phyloP scores from a whole-genome alignment of 2,329 filamentous ascomycete genomes.

The Drechslerella stenobrocha region DNA sequence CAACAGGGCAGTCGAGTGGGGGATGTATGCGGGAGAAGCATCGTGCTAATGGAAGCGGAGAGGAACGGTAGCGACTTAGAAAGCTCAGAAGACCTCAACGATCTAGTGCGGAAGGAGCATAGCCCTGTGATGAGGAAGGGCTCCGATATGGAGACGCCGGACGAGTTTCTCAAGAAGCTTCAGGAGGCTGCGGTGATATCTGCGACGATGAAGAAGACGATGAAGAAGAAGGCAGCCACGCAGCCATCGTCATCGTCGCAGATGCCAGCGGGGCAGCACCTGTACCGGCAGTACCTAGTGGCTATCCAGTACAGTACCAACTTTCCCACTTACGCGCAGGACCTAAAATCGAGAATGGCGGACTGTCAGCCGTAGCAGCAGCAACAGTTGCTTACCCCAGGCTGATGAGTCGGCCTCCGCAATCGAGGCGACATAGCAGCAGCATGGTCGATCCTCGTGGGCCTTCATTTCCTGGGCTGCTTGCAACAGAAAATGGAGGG shows the following conservation, averaged over 20 bases:
- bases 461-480: slow-evolving; percentile 45
- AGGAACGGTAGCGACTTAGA: slow-evolving; percentile 5
- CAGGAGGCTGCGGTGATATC: slow-evolving; percentile 54
- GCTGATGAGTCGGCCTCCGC: slow-evolving; percentile 7
- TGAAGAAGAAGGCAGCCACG: slow-evolving; percentile 54
- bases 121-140: slow-evolving; percentile 88
- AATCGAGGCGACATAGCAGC: slow-evolving; percentile 35
- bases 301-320: slow-evolving; percentile 57
- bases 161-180: slow-evolving; percentile 86
- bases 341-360: slow-evolving; percentile 27
- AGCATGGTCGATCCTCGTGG: slow-evolving; percentile 36
- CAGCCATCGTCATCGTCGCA: slow-evolving; percentile 44
- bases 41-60: slow-evolving; percentile 7
- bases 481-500: slow-evolving; percentile 23
- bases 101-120: slow-evolving; percentile 54
- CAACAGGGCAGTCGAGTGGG: slow-evolving; percentile 66
- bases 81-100: slow-evolving; percentile 25
- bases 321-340: slow-evolving; percentile 53
- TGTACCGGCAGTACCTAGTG: slow-evolving; percentile 19
- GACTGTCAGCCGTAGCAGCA: slow-evolving; percentile 6
- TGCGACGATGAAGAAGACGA: slow-evolving; percentile 63
- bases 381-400: slow-evolving; percentile 21
- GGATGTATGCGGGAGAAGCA: slow-evolving; percentile 14
- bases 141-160: slow-evolving; percentile 86
- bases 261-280: slow-evolving; percentile 50